Percentiles rank a stretch among this genome's conserved stretches.
Conservation (phyloP, 2,329 filamentous ascomycete species). For the Nemania sp. region DNA sequence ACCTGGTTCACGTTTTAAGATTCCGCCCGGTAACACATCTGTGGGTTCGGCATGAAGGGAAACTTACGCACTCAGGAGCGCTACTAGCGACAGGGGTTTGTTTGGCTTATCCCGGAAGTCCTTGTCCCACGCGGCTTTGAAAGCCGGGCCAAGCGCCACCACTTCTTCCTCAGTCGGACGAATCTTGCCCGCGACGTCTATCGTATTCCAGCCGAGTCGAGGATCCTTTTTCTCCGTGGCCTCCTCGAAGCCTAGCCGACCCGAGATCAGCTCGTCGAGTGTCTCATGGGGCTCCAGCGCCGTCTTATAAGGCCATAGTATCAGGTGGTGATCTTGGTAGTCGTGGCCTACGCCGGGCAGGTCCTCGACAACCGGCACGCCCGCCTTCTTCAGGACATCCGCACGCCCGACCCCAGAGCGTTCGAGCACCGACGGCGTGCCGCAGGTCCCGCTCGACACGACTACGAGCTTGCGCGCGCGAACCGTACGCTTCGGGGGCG, state of each 20-base stretch:
- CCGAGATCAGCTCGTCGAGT: slow-evolving; percentile 38
- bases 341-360: slow-evolving; percentile 57
- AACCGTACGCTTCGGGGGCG: slow-evolving; percentile 41
- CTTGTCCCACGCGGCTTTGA: slow-evolving; percentile 54
- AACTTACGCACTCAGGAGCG: slow-evolving; percentile 44
- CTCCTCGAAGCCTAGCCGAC: slow-evolving; percentile 33
- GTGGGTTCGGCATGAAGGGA: not conserved
- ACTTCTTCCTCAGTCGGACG: slow-evolving; percentile 56
- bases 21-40: not conserved
- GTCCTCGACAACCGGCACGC: slow-evolving; percentile 54
- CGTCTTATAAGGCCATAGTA: slow-evolving; percentile 55
- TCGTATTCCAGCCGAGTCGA: slow-evolving; percentile 57
- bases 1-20: slow-evolving; percentile 14
- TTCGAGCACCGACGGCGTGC: slow-evolving; percentile 62
- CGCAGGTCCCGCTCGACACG: slow-evolving; percentile 53
- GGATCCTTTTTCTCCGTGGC: slow-evolving; percentile 34
- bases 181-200: slow-evolving; percentile 56
- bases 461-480: slow-evolving; percentile 60
- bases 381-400: slow-evolving; percentile 47
- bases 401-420: slow-evolving; percentile 64
- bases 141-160: slow-evolving; percentile 52
- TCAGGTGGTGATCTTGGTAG: slow-evolving; percentile 57
- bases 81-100: slow-evolving; percentile 50
- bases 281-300: slow-evolving; percentile 53
- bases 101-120: slow-evolving; percentile 50